Evolutionary conservation across 805 yeast species (phyloP).

Genomic region (Kazachstania kunashirensis): DNA sequence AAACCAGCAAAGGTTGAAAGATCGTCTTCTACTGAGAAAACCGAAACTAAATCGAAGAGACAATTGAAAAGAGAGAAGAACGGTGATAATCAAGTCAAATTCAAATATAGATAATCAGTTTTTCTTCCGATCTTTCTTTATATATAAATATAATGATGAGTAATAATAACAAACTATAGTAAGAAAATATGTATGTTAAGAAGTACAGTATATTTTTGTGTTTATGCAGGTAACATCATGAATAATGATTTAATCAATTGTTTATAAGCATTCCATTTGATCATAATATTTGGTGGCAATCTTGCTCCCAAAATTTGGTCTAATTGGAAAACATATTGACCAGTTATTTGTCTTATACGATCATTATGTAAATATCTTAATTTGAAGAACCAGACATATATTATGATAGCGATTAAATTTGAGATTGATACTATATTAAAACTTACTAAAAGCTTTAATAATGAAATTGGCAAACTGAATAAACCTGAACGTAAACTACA

Average conservation of each 20-base stretch:
- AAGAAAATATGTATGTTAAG: neutral
- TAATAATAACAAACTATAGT: neutral
- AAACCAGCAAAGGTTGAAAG: slow-evolving; percentile 1
- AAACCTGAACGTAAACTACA: slow-evolving; percentile 32
- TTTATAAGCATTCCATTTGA: slow-evolving; percentile 17
- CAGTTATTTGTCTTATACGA: slow-evolving; percentile 42
- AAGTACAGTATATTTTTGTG: slow-evolving; percentile 1
- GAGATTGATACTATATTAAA: slow-evolving; percentile 25
- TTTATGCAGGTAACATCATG: slow-evolving; percentile 9
- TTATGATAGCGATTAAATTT: slow-evolving; percentile 33
- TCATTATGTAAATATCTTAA: slow-evolving; percentile 49
- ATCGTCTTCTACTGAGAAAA: slow-evolving; percentile 4
- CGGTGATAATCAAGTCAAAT: slow-evolving; percentile 31
- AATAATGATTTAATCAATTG: slow-evolving; percentile 12
- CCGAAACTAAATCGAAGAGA: slow-evolving; percentile 31
- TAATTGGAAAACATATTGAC: slow-evolving; percentile 36
- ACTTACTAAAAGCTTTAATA: slow-evolving; percentile 27
- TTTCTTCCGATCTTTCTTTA: neutral
- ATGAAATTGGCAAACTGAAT: slow-evolving; percentile 34
- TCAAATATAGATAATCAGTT: slow-evolving; percentile 19
- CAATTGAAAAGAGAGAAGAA: slow-evolving; percentile 34
- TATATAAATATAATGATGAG: neutral
- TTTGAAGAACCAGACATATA: slow-evolving; percentile 48
- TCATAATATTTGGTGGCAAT: slow-evolving; percentile 32
- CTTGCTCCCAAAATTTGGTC: slow-evolving; percentile 30